Percentiles rank a stretch among this genome's conserved stretches.
Conservation (phyloP, 2,329 filamentous ascomycete species). For the Ascochyta koolunga region DNA sequence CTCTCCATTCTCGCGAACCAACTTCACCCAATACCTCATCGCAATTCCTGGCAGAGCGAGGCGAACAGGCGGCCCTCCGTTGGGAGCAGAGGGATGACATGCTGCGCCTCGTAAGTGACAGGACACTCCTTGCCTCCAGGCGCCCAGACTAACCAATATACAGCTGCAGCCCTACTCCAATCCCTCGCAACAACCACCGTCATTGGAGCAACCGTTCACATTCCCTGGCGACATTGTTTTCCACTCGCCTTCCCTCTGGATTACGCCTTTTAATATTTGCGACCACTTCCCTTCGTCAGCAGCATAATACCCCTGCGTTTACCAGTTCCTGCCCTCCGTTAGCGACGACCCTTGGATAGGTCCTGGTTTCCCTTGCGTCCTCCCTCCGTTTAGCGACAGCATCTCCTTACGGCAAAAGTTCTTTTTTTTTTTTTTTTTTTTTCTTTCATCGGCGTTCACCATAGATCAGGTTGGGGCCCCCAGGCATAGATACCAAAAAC, state of each 20-base stretch:
- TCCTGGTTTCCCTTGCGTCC: slow-evolving; percentile 27
- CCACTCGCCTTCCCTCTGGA: slow-evolving; percentile 30
- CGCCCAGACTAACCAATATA: slow-evolving; percentile 37
- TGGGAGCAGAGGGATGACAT: slow-evolving; percentile 42
- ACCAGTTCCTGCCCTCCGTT: slow-evolving; percentile 30
- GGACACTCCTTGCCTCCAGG: slow-evolving; percentile 34
- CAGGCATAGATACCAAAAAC: slow-evolving; percentile 52
- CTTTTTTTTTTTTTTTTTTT: no score
- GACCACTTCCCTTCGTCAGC: slow-evolving; percentile 41
- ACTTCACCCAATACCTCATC: background rate
- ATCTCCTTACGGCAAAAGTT: slow-evolving; percentile 45
- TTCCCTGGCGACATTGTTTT: slow-evolving; percentile 14
- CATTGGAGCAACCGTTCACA: slow-evolving; percentile 16
- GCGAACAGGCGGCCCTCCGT: slow-evolving; percentile 29
- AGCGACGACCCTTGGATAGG: slow-evolving; percentile 20
- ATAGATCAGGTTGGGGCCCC: slow-evolving; percentile 47
- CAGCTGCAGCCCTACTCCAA: slow-evolving; percentile 34
- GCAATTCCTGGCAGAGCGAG: slow-evolving; percentile 11
- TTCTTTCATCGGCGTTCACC: slow-evolving; percentile 45
- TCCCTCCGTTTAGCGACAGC: slow-evolving; percentile 41
- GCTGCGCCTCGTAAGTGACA: slow-evolving; percentile 43
- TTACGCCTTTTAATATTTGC: slow-evolving; percentile 47
- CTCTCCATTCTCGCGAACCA: slow-evolving; percentile 4
- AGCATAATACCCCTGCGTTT: slow-evolving; percentile 48
- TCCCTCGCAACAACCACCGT: slow-evolving; percentile 21